Conservation (phyloP, 106 monocot species). For the Dioscorea alata region DNA sequence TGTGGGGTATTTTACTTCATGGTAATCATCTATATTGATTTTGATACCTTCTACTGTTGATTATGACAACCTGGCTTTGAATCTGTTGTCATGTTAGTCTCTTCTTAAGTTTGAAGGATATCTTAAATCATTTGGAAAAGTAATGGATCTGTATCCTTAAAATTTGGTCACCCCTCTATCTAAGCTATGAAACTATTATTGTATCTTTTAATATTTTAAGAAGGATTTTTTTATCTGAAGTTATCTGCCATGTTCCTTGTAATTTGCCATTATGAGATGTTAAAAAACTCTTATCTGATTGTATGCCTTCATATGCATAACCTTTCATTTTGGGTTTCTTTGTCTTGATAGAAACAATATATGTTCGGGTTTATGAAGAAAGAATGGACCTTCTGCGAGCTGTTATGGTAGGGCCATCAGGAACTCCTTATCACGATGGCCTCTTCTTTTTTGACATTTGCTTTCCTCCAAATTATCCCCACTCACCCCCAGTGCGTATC, state of each 20-base stretch:
- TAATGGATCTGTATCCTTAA: background rate
- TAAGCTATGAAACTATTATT: background rate
- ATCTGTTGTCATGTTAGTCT: too few relatives aligned
- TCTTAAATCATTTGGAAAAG: too few relatives aligned
- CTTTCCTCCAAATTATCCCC: constrained; percentile 28
- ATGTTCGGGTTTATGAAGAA: constrained; percentile 32
- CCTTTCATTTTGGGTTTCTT: background rate
- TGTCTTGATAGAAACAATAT: constrained; percentile 26
- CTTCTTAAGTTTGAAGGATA: too few relatives aligned
- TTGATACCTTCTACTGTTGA: too few relatives aligned
- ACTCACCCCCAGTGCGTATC: constrained; percentile 22
- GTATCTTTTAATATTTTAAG: background rate
- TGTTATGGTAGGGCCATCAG: constrained; percentile 33
- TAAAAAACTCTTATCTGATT: background rate
- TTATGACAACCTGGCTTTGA: too few relatives aligned
- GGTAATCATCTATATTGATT: too few relatives aligned
- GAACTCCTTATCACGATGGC: constrained; percentile 49
- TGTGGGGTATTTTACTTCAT: too few relatives aligned
- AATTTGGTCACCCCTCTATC: background rate
- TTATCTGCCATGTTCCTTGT: background rate
- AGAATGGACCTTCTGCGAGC: constrained; percentile 45
- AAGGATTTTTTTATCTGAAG: background rate
- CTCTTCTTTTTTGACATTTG: constrained; percentile 42
- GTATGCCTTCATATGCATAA: background rate
- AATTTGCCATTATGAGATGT: too few relatives aligned